A percentile compares a stretch with the other conserved stretches of the same genome.
phyloP scores from a whole-genome alignment of 2,329 filamentous ascomycete species.

The Fusarium sororula region DNA sequence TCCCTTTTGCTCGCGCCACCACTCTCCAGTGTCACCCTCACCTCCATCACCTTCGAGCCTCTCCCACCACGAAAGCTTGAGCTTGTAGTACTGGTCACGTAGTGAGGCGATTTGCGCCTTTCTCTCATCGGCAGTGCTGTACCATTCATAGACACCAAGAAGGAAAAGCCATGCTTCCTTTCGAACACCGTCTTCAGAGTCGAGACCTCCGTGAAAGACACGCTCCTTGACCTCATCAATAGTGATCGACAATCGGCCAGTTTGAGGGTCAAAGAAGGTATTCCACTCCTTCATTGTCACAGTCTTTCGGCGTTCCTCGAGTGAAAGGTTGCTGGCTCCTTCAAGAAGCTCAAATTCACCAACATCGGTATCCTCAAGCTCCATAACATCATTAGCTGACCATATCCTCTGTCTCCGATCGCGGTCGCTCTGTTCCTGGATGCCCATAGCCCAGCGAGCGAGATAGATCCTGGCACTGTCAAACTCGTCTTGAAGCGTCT shows the following conservation, averaged over 20 bases:
- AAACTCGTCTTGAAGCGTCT: constrained; percentile 95
- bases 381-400: constrained; percentile 91
- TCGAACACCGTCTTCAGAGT: constrained; percentile 87
- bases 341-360: constrained; percentile 96
- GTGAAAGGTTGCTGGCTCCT: constrained; percentile 74
- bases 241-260: constrained; percentile 80
- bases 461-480: constrained; percentile 95
- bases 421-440: constrained; percentile 93
- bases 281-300: constrained; percentile 90
- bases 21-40: constrained; percentile 84
- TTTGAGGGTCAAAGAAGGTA: constrained; percentile 81
- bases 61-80: constrained; percentile 98
- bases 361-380: constrained; percentile 93
- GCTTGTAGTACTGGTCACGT: constrained; percentile 89
- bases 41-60: constrained; percentile 83
- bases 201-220: constrained; percentile 94
- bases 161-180: constrained; percentile 98
- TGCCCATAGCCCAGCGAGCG: constrained; percentile 97
- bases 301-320: constrained; percentile 79
- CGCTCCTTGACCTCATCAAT: constrained; percentile 94
- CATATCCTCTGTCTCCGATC: constrained; percentile 88
- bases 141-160: constrained; percentile 91
- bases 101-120: constrained; percentile 84
- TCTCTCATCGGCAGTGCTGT: constrained; percentile 86
- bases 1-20: constrained; percentile 94